Base-by-base conservation (phyloP, 208 protist genomes). In the Crithidia acanthocephali region DNA sequence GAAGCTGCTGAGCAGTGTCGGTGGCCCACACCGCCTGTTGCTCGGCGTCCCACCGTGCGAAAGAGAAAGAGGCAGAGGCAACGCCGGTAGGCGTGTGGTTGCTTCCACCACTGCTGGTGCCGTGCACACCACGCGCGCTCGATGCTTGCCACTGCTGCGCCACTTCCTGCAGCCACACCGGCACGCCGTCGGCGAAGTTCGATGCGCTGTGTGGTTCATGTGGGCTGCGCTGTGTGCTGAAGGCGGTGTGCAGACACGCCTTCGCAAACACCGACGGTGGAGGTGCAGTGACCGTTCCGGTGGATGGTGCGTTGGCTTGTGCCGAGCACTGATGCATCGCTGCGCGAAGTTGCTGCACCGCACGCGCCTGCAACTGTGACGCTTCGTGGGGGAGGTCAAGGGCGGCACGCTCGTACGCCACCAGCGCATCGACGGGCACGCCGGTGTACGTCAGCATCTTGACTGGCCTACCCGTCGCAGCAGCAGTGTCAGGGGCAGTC, bases 141-240 rank as follows among this genome's bases (percentile, higher is more conserved):
- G 65, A 32, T 6, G 33, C 25, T 48, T 68, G 60, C 81, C 85
- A 91, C 37, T 58, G 64, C 35, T 68, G 79, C 8, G 72, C 80
- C 2, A 87, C 47, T 28, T 91, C 85, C 30, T 91, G 85, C 58
- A 91, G 55, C 50, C 81, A 58, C 33, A 91, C n/a, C 8, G 85
- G 85, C 22, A 91, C 77, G 6, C 75, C 68, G 2, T 76, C 74
- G 9, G 63, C 58, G 63, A 86, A 87, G 27, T 51, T 69, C 6
- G 15, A 1, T 6, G 2, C 23, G 9, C 37, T n/a, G 44, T 48
- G 18, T 6, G 30, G n/a, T n/a, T n/a, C 28, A 40, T 20, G 52
- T 5, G 30, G 7, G 28, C 2, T 37, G 52, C 13, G 52, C 33
- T 32, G 11, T 32, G 51, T 35, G 2, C 28, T n/a, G 8, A 48